A percentile compares a stretch with the other conserved stretches of the same genome.
These are phyloP conservation scores for Alternaria arbusti DNA, from an alignment of 2,329 filamentous ascomycete species.

Conservation along the genomic window DNA sequence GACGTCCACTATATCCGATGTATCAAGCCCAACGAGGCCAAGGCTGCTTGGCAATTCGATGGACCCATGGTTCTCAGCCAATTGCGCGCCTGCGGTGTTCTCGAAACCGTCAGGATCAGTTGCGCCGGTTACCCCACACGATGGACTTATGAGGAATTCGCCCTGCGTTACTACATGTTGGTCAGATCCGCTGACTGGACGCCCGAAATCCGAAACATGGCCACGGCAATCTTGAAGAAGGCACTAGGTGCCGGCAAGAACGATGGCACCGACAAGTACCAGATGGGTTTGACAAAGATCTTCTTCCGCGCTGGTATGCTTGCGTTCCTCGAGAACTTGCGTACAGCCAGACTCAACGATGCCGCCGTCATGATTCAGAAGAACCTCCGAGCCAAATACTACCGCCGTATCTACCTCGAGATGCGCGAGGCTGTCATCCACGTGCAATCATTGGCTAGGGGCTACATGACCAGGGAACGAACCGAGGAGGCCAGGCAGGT, in stretches of 20 bases:
- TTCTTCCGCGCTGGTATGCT: conserved; percentile 99
- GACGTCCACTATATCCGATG: conserved; percentile 99
- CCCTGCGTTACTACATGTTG: conserved; percentile 96
- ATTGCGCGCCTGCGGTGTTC: conserved; percentile 95
- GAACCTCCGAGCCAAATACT: conserved; percentile 95
- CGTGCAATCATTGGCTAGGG: conserved; percentile 80
- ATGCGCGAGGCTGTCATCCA: conserved; percentile 80
- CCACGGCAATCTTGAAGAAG: conserved; percentile 86
- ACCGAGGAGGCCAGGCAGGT: conserved; percentile 82
- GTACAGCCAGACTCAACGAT: conserved; percentile 87
- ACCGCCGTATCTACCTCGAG: conserved; percentile 87
- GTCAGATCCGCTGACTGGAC: conserved; percentile 91
- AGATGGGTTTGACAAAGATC: conserved; percentile 96
- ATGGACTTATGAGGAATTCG: conserved; percentile 99
- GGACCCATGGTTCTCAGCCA: conserved; percentile 98
- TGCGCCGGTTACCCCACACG: conserved; percentile 95
- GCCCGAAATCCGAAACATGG: conserved; percentile 91
- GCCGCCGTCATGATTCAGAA: conserved; percentile 99
- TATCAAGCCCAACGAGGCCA: conserved; percentile 98
- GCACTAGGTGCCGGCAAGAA: conserved; percentile 73
- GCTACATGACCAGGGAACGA: conserved; percentile 75
- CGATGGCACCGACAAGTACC: conserved; percentile 86
- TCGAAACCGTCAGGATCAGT: conserved; percentile 97
- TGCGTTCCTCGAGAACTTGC: conserved; percentile 92
- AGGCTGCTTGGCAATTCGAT: conserved; percentile 97